Base-by-base conservation (phyloP, 805 yeast genomes). In the Lipomyces yamanashiensis region DNA sequence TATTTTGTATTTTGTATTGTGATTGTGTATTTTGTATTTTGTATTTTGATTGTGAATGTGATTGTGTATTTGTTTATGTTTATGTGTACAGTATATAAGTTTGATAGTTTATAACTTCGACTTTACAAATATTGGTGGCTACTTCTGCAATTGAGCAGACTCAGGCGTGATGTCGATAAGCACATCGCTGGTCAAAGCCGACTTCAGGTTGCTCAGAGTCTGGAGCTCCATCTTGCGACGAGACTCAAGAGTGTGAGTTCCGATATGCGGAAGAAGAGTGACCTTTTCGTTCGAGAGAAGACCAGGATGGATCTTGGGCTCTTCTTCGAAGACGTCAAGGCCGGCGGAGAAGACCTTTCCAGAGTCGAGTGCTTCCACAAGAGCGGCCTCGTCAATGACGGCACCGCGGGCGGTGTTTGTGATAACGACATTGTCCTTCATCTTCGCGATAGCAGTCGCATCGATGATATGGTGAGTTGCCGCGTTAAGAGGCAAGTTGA, bases 341-440 rank as follows among this genome's bases (percentile, higher is more conserved):
- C 89, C 91, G 66, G 81, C 86, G 2, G 84, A 75, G 7, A 80
- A 80, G 34, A 87, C 78, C 70, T 85, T 82, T 10, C 88, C 89
- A 7, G 75, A 70, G 62, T 82, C 80, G 54, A 87, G 77, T 5
- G 82, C 82, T 13, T 78, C 79, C 1, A 82, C 78, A 49, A 87
- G 76, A 12, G 84, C 85, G n/a, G 74, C 69, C 72, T 87, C 90
- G 69, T 87, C 85, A 55, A 87, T 73, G 37, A 92, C 85, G 4
- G 93, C 88, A 36, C 98, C 98, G 72, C 98, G 84, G 6, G 97
- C 93, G 12, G 96, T 90, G 77, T 92, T 92, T 45, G 90, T 86
- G 36, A 87, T 77, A 13, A 89, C 85, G 41, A 87, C 92, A 44
- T 92, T 95, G 63, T 85, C 84, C 75, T 92, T 92, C 90, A 89